These are phyloP conservation scores for Peltaster fructicola DNA, from an alignment of 2,329 filamentous ascomycete genomes.

Conservation along the genomic window DNA sequence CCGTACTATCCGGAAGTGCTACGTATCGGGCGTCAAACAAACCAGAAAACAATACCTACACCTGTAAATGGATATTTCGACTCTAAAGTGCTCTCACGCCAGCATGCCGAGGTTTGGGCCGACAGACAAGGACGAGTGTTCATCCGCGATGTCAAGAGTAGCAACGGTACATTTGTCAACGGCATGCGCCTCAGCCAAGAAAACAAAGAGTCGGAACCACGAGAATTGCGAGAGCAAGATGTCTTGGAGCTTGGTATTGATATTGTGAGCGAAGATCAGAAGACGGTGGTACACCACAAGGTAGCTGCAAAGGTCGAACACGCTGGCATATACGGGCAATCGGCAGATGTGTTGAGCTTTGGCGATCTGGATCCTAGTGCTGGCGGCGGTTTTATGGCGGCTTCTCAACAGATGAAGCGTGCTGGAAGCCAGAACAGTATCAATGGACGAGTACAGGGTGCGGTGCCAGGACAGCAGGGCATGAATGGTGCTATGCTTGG, in stretches of 20 bases:
- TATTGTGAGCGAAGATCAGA: slow-evolving; percentile 96
- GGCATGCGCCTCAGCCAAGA: slow-evolving; percentile 76
- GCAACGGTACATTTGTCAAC: slow-evolving; percentile 97
- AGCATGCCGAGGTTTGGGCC: slow-evolving; percentile 93
- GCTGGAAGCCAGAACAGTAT: slow-evolving; percentile 32
- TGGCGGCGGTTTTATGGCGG: slow-evolving; percentile 49
- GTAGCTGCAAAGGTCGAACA: slow-evolving; percentile 94
- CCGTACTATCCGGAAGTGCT: slow-evolving; percentile 89
- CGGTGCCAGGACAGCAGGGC: slow-evolving; percentile 36
- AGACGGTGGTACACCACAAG: slow-evolving; percentile 96
- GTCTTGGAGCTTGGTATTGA: slow-evolving; percentile 92
- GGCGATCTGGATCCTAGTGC: slow-evolving; percentile 70
- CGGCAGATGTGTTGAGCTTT: slow-evolving; percentile 72
- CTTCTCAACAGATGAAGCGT: slow-evolving; percentile 44
- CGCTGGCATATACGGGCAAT: slow-evolving; percentile 62
- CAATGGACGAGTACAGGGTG: slow-evolving; percentile 42
- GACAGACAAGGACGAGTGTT: slow-evolving; percentile 60
- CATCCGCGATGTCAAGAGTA: slow-evolving; percentile 95
- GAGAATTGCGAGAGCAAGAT: slow-evolving; percentile 81
- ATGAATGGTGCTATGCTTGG: slow-evolving; percentile 40
- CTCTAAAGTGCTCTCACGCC: slow-evolving; percentile 88
- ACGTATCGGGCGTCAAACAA: slow-evolving; percentile 88
- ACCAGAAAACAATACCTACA: slow-evolving; percentile 86
- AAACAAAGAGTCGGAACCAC: slow-evolving; percentile 89
- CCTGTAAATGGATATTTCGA: slow-evolving; percentile 90